Conservation (phyloP, 108 stramenopile genomes). For the Cylindrotheca closterium region DNA sequence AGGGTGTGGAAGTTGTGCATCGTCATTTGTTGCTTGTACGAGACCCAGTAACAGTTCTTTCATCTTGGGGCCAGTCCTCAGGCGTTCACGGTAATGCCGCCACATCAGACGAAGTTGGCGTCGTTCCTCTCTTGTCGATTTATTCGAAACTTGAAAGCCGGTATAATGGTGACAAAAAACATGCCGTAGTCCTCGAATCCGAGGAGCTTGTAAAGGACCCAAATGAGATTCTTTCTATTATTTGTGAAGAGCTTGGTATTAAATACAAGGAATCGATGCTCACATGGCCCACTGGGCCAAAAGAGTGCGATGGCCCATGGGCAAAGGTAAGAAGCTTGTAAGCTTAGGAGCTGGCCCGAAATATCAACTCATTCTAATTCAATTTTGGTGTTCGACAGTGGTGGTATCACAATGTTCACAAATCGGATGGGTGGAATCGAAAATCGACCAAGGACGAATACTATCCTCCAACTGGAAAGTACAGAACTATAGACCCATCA, state of each 20-base stretch:
- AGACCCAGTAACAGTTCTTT: conserved; percentile 63
- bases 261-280: conserved; percentile 71
- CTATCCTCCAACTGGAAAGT: conserved; percentile 26
- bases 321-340: conserved; percentile 36
- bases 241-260: conserved; percentile 64
- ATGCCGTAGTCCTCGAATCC: conserved; percentile 69
- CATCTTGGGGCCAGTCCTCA: conserved; percentile 60
- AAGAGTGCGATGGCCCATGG: conserved; percentile 85
- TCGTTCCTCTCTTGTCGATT: conserved; percentile 64
- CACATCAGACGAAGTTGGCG: conserved; percentile 80
- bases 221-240: conserved; percentile 27
- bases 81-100: conserved; percentile 61
- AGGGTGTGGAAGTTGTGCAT: conserved; percentile 44
- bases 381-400: conserved; percentile 32
- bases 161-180: conserved; percentile 4
- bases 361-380: conserved; percentile 29
- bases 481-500: conserved; percentile 56
- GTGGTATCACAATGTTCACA: conserved; percentile 85
- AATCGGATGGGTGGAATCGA: conserved; percentile 68
- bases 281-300: conserved; percentile 57
- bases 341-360: not conserved
- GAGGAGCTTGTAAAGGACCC: conserved; percentile 80
- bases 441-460: conserved; percentile 19
- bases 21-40: conserved; percentile 70
- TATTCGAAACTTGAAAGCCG: conserved; percentile 58